Conservation (phyloP, 1,284 basidiomycete genomes). For the Trametes hirsuta region DNA sequence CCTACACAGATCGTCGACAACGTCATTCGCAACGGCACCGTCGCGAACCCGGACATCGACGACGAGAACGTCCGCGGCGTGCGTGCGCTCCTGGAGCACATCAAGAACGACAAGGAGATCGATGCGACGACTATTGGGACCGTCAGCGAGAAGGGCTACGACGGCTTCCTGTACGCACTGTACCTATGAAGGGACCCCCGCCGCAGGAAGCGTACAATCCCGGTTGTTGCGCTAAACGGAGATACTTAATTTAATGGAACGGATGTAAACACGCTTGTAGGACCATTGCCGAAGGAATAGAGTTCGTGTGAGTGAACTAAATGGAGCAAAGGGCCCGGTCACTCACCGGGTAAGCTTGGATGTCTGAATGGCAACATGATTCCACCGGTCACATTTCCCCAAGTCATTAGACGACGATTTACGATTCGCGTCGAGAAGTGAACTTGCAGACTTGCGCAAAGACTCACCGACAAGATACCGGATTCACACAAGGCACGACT, state of each 20-base stretch:
- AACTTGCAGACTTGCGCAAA: background rate
- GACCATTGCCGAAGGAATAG: background rate
- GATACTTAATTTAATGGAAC: background rate
- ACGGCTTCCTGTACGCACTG: slow-evolving; percentile 61
- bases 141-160: slow-evolving; percentile 64
- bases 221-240: too few relatives aligned
- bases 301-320: background rate
- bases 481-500: slow-evolving; percentile 10
- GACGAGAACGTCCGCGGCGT: slow-evolving; percentile 49
- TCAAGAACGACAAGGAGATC: slow-evolving; percentile 57
- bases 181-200: background rate
- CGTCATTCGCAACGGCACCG: slow-evolving; percentile 54
- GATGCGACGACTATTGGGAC: slow-evolving; percentile 65
- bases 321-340: too few relatives aligned
- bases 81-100: slow-evolving; percentile 46
- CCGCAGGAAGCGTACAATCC: background rate
- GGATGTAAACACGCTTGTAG: background rate
- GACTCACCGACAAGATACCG: background rate
- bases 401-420: too few relatives aligned
- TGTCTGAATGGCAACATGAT: too few relatives aligned
- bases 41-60: slow-evolving; percentile 45
- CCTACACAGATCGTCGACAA: slow-evolving; percentile 59
- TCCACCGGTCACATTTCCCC: too few relatives aligned
- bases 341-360: too few relatives aligned
- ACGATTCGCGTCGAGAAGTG: background rate